Conservation (phyloP, 1,284 basidiomycete genomes). For the Sanghuangporus sanghuang region DNA sequence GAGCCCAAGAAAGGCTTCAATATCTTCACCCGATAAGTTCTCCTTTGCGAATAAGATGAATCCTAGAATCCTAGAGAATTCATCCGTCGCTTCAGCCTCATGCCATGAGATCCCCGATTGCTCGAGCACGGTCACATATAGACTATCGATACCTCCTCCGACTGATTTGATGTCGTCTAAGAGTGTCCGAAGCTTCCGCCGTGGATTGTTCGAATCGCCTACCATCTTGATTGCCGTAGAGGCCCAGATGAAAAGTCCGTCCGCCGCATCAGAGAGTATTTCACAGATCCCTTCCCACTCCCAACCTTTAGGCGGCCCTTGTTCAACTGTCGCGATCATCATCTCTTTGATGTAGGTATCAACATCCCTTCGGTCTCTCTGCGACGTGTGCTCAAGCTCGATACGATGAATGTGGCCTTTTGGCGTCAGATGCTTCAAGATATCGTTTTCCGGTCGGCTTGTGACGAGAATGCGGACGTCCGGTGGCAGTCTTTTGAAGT, state of each 20-base stretch:
- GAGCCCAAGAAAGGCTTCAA: background rate
- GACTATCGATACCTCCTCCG: background rate
- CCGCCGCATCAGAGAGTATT: background rate
- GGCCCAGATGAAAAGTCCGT: background rate
- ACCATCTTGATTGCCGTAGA: background rate
- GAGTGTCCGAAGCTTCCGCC: background rate
- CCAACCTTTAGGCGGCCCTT: background rate
- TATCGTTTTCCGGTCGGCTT: background rate
- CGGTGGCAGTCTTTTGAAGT: background rate
- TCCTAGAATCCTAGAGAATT: too few species aligned
- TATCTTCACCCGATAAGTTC: background rate
- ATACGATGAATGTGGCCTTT: background rate
- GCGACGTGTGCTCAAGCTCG: background rate
- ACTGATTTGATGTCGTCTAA: background rate
- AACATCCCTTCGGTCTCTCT: background rate
- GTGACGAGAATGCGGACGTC: background rate
- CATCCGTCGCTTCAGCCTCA: too few species aligned
- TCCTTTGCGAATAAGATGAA: background rate
- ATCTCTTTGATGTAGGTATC: background rate
- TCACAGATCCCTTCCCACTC: background rate
- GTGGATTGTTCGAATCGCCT: background rate
- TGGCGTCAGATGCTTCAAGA: background rate
- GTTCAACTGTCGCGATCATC: background rate
- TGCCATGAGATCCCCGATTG: too few species aligned
- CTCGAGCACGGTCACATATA: too few species aligned